phyloP scores from a whole-genome alignment of 208 protist genomes.

The Spongospora subterranea region DNA sequence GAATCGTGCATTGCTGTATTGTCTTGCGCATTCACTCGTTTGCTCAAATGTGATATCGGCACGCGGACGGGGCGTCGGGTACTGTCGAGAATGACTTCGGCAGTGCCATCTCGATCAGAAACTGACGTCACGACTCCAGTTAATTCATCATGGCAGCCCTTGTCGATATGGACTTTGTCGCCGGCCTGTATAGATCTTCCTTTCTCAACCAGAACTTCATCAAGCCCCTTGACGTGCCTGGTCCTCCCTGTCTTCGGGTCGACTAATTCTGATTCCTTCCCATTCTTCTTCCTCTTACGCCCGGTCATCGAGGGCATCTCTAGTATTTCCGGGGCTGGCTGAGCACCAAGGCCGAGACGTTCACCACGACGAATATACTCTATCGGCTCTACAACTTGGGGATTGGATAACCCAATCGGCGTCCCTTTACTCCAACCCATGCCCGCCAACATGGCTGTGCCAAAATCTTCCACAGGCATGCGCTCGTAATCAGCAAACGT shows the following conservation, averaged over 20 bases:
- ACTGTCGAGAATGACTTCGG: not conserved
- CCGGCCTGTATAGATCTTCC: not conserved
- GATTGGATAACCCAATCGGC: slow-evolving; percentile 1
- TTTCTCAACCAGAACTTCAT: not conserved
- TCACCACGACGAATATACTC: not conserved
- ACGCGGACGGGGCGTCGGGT: not conserved
- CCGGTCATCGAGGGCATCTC: slow-evolving; percentile 36
- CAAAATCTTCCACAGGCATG: slow-evolving; percentile 22
- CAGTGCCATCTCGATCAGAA: not conserved
- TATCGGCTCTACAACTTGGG: not conserved
- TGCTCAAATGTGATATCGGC: not conserved
- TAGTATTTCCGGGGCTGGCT: not conserved
- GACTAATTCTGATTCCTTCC: not conserved
- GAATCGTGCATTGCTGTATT: not conserved
- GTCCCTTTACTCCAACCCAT: slow-evolving; percentile 16
- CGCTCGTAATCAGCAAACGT: not conserved
- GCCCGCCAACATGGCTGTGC: not conserved
- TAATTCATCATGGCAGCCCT: not conserved
- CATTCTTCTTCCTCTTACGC: not conserved
- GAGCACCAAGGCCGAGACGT: not conserved
- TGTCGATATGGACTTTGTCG: not conserved
- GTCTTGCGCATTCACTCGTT: no score
- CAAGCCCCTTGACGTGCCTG: not conserved
- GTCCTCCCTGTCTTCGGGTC: not conserved
- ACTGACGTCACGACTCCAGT: not conserved